Conservation (phyloP, 2,329 filamentous ascomycete genomes). For the Cryphonectria naterciae region DNA sequence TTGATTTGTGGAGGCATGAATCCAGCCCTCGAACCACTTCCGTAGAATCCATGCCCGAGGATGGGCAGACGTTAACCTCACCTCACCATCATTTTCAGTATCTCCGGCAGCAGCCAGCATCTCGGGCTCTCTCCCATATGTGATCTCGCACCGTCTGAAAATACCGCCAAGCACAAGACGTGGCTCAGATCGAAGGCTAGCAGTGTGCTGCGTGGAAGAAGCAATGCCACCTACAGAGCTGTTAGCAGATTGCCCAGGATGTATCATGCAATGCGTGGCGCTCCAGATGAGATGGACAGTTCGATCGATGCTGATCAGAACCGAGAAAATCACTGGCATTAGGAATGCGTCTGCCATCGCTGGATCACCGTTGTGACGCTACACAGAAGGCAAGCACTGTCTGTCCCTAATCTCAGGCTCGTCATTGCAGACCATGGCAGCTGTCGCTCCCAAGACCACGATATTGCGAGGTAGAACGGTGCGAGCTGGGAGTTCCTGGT, state of each 20-base stretch:
- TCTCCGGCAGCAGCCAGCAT: background rate
- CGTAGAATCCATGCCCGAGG: background rate
- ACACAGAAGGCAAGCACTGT: background rate
- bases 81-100: background rate
- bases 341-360: background rate
- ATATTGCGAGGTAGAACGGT: background rate
- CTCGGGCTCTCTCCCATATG: background rate
- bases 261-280: too few relatives aligned
- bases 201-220: background rate
- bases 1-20: background rate
- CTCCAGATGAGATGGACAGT: background rate
- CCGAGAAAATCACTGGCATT: slow-evolving; percentile 1
- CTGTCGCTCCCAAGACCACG: background rate
- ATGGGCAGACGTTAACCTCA: background rate
- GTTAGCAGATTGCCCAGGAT: background rate
- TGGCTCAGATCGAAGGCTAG: background rate
- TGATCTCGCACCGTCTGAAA: background rate
- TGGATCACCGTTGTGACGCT: background rate
- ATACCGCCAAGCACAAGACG: background rate
- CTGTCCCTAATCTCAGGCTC: background rate
- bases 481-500: background rate
- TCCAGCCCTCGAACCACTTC: background rate
- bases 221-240: background rate
- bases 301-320: slow-evolving; percentile 12
- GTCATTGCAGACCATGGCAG: background rate